Evolutionary conservation across 805 yeast species (phyloP), one percentile per base, ranked within the genome.

Genomic region (Alloascoidea africana): DNA sequence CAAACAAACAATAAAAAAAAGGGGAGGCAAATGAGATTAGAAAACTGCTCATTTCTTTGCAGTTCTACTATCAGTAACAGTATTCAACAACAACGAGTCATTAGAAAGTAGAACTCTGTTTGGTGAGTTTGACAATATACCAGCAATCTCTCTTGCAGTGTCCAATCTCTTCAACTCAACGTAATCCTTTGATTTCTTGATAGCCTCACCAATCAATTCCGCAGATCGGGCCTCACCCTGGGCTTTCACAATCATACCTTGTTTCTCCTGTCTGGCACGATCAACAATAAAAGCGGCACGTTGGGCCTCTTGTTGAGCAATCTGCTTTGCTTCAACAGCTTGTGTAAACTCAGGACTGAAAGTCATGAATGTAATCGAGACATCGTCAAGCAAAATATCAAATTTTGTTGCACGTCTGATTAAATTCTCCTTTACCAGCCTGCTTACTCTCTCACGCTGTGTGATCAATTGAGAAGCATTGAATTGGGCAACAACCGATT

Each of bases 261-360:
- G 97, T 59, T 91, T 91, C 63, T 91, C 97, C 62, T 91, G 98
- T 50, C 83, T 76, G 5, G 98, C 98, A 56, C 86, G 84, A 59
- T 91, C 98, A 38, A 91, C 98, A 33, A 91, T 68, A 49, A 87
- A 91, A 0, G 97, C 96, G 5, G 98, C 97, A 59, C 94, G 78
- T 63, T 91, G 96, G 15, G 98, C 97, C 56, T 91, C 98, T 66
- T 91, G 98, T 60, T 91, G 98, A 18, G 98, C 97, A 60, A 91
- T 91, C 66, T 91, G 98, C 62, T 91, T 91, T 41, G 96, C 94
- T 64, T 91, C 98, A 39, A 91, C 98, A 3, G 97, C 97, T 34
- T 81, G 76, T 33, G 97, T 87, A 58, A 91, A 91, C 60, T 91
- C 98, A 18, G 98, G 98, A 2, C 94, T 82, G 59, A 91, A 91